Percentiles rank a stretch among this genome's conserved stretches.
phyloP scores from a whole-genome alignment of 108 stramenopile species.

The Pseudonitzschia multiseries region DNA sequence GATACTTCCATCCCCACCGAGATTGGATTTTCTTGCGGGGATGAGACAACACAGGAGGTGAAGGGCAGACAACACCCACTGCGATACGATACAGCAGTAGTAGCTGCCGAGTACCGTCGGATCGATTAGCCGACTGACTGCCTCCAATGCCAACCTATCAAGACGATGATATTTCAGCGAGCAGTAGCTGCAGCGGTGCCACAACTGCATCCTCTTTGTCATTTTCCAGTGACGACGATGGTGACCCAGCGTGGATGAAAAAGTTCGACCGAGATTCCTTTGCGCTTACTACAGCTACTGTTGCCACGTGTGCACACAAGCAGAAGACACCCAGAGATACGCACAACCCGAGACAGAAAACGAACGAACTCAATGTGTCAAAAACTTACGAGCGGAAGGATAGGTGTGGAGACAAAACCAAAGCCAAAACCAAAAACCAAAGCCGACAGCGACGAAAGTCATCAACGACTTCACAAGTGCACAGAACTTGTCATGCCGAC shows the following conservation, averaged over 20 bases:
- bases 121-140: too few species aligned
- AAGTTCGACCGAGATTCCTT: neutral
- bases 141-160: neutral
- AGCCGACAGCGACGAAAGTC: neutral
- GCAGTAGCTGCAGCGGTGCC: neutral
- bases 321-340: neutral
- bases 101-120: too few species aligned
- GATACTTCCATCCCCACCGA: too few species aligned
- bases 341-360: neutral
- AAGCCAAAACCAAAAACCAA: too few species aligned
- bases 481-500: neutral
- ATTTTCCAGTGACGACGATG: neutral
- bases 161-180: neutral
- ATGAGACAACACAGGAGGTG: too few species aligned
- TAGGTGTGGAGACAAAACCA: too few species aligned
- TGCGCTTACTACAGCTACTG: neutral
- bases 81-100: too few species aligned
- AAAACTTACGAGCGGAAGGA: too few species aligned
- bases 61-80: too few species aligned
- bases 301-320: neutral
- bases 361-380: too few species aligned
- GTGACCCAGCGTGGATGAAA: conserved; percentile 4
- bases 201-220: neutral
- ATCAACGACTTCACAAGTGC: neutral
- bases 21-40: too few species aligned